phyloP scores from a whole-genome alignment of 1,284 basidiomycete species.

The Termitomyces sp. region DNA sequence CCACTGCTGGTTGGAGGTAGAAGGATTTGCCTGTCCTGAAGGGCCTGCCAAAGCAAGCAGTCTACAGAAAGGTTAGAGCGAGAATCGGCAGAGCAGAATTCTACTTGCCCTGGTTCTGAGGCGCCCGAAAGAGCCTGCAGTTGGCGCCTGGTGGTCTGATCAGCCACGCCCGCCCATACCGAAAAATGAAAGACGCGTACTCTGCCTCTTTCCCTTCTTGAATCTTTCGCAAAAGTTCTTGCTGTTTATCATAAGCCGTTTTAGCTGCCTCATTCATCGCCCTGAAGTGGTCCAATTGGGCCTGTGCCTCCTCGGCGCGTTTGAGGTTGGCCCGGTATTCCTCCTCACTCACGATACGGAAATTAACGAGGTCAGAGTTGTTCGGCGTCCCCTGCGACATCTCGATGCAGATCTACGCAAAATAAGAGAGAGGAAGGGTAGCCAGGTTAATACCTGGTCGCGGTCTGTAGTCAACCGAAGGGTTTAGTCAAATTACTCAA shows the following conservation, averaged over 20 bases:
- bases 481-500: neutral
- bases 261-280: constrained; percentile 32
- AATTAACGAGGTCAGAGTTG: constrained; percentile 2
- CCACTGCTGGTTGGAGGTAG: neutral
- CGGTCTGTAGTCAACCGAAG: neutral
- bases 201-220: constrained; percentile 34
- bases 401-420: neutral
- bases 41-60: constrained; percentile 2
- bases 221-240: constrained; percentile 25
- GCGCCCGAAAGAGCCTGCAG: constrained; percentile 4
- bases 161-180: neutral
- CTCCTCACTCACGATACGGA: constrained; percentile 21
- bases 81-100: neutral
- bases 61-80: constrained; percentile 1
- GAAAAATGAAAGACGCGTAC: constrained; percentile 21
- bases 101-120: constrained; percentile 5
- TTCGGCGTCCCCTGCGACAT: constrained; percentile 22
- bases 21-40: constrained; percentile 1
- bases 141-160: constrained; percentile 8
- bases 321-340: constrained; percentile 29
- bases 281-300: constrained; percentile 25
- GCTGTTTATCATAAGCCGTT: constrained; percentile 25
- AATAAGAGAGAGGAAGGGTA: neutral
- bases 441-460: neutral
- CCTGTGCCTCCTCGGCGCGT: constrained; percentile 30